Base-by-base conservation (phyloP, 164 flowering plant genomes). In the Tinospora cordifolia region DNA sequence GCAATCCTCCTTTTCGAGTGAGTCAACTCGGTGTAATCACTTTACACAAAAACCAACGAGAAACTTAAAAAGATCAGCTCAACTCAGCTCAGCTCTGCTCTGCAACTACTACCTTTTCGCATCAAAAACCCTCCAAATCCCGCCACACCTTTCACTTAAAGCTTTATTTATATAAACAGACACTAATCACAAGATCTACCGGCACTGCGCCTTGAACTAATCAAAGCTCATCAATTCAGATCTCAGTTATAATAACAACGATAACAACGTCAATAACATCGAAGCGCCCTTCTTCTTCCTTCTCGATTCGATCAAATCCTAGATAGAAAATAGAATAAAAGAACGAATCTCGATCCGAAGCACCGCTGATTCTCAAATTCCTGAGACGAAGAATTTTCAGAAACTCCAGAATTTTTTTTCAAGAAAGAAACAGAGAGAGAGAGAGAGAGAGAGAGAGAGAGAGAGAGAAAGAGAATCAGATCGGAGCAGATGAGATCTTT, bases 351-450 rank as follows among this genome's bases (percentile, higher is more conserved):
- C 69, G 69, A 66, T 66, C 70, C 34, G 36, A 60, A 58, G 30
- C 22, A 41, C 68, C 66, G 59, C 54, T 22, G 12, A 34, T n/a
- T 22, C 46, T 71, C 25, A 30, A 19, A 54, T 54, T n/a, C n/a
- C 70, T 72, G 75, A 58, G 8, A 58, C 62, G 22, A 65, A 67
- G 75, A 65, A 72, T 57, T 57, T 66, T 39, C 69, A 71, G 74
- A 65, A 63, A 44, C 47, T 44, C n/a, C n/a, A n/a, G n/a, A n/a
- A n/a, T n/a, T n/a, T n/a, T n/a, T n/a, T n/a, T n/a, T n/a, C 47
- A 44, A 9, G 13, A 44, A 14, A 30, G 36, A 1, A 30, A 30
- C n/a, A n/a, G n/a, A n/a, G n/a, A n/a, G 9, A 40, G 46, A 30
- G 4, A 30, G 4, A 30, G 4, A 30, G 4, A 30, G 36, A 30